A percentile compares a stretch with the other conserved stretches of the same genome.
Conservation (phyloP, 2,329 filamentous ascomycete genomes). For the Beauveria pseudobassiana region DNA sequence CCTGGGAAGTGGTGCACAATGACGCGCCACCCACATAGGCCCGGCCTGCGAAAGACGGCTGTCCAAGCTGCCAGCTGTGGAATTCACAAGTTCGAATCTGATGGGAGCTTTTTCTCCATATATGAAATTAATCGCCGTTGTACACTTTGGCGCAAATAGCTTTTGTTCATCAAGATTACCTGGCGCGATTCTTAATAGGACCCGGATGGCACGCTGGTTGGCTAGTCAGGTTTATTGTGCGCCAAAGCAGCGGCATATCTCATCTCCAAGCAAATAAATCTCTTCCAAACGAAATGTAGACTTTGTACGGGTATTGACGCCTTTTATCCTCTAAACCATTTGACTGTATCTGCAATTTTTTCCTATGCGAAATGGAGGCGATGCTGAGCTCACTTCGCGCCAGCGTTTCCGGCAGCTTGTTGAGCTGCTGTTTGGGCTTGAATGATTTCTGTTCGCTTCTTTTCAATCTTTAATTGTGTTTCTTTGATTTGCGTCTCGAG, state of each 20-base stretch:
- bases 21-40: not conserved
- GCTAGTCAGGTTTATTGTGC: no score
- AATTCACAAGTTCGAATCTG: not conserved
- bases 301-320: not conserved
- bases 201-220: no score
- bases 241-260: not conserved
- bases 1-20: not conserved
- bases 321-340: slow-evolving; percentile 11
- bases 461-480: slow-evolving; percentile 48
- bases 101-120: no score
- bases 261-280: not conserved
- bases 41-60: not conserved
- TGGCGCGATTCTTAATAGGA: no score
- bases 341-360: not conserved
- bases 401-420: slow-evolving; percentile 25
- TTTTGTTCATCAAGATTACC: no score
- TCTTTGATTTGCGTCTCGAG: slow-evolving; percentile 48
- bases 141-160: no score
- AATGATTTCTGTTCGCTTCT: slow-evolving; percentile 53
- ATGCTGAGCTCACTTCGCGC: slow-evolving; percentile 5
- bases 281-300: not conserved
- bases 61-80: not conserved
- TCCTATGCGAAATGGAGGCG: not conserved
- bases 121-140: no score
- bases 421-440: slow-evolving; percentile 43